phyloP scores from a whole-genome alignment of 495 filamentous ascomycete genomes.

The Penicillium waksmanii region DNA sequence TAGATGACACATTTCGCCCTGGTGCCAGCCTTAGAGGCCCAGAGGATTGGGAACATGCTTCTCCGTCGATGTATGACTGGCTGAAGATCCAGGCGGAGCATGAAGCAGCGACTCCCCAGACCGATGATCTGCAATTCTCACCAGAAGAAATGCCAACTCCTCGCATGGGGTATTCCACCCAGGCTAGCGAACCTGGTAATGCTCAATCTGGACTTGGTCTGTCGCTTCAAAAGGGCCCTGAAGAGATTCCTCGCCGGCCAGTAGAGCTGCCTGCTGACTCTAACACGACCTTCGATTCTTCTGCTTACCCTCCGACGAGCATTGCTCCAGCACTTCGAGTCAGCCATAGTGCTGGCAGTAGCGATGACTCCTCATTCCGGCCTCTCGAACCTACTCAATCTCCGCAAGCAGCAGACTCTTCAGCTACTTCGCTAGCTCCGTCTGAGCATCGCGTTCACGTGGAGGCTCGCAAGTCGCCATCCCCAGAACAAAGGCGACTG shows the following conservation, averaged over 20 bases:
- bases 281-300: too few species aligned
- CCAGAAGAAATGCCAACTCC: conserved; percentile 31
- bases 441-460: conserved; percentile 31
- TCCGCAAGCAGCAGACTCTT: conserved; percentile 41
- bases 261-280: conserved; percentile 13
- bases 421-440: conserved; percentile 44
- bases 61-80: conserved; percentile 59
- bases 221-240: conserved; percentile 38
- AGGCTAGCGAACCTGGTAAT: conserved; percentile 15
- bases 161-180: conserved; percentile 18
- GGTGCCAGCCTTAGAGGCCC: conserved; percentile 50
- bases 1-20: conserved; percentile 28
- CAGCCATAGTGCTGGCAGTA: conserved; percentile 60
- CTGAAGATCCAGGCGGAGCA: conserved; percentile 53
- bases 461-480: conserved; percentile 44
- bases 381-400: conserved; percentile 41
- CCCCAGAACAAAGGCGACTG: conserved; percentile 60
- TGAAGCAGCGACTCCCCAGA: conserved; percentile 27
- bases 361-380: conserved; percentile 46
- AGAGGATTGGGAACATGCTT: conserved; percentile 59
- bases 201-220: conserved; percentile 37
- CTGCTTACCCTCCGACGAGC: too few species aligned
- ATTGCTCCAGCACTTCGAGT: conserved; percentile 54
- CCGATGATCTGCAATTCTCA: conserved; percentile 17
- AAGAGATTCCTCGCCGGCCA: background rate